phyloP scores from a whole-genome alignment of 768 basidiomycete genomes.

The Russula earlei region DNA sequence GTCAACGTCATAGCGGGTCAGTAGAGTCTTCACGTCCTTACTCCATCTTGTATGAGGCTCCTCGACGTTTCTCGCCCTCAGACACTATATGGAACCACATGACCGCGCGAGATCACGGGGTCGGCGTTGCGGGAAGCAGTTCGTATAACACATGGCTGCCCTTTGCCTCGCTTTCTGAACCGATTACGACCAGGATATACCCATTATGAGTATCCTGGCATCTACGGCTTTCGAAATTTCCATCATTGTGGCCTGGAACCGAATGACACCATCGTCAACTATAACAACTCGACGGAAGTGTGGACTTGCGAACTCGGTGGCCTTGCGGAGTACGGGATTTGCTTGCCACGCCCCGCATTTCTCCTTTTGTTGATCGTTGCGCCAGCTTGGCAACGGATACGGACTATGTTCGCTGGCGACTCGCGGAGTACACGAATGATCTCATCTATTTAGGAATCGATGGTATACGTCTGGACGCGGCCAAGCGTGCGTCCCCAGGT shows the following conservation, averaged over 20 bases:
- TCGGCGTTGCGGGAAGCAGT: slow-evolving; percentile 12
- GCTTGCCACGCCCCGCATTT: neutral
- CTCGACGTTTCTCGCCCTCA: slow-evolving; percentile 1
- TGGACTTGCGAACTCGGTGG: slow-evolving; percentile 31
- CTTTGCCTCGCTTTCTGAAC: neutral
- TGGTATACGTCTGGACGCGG: slow-evolving; percentile 53
- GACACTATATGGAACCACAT: slow-evolving; percentile 62
- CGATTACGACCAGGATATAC: slow-evolving; percentile 29
- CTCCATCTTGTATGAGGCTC: slow-evolving; percentile 18
- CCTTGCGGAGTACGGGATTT: slow-evolving; percentile 31
- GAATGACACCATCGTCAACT: slow-evolving; percentile 47
- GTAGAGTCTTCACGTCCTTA: neutral
- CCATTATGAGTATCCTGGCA: slow-evolving; percentile 35
- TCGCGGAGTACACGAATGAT: slow-evolving; percentile 52
- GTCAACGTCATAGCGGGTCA: slow-evolving; percentile 34
- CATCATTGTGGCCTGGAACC: slow-evolving; percentile 54
- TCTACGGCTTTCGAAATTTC: slow-evolving; percentile 36
- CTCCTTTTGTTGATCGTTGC: neutral
- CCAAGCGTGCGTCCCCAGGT: slow-evolving; percentile 39
- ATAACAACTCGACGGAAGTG: slow-evolving; percentile 42
- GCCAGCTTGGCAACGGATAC: slow-evolving; percentile 52
- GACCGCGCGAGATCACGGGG: slow-evolving; percentile 41
- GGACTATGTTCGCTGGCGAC: slow-evolving; percentile 43
- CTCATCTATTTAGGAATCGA: slow-evolving; percentile 52
- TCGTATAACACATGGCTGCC: neutral